Percentiles rank a stretch among this genome's conserved stretches.
Conservation (phyloP, 2,329 filamentous ascomycete species). For the Hortaea werneckii region DNA sequence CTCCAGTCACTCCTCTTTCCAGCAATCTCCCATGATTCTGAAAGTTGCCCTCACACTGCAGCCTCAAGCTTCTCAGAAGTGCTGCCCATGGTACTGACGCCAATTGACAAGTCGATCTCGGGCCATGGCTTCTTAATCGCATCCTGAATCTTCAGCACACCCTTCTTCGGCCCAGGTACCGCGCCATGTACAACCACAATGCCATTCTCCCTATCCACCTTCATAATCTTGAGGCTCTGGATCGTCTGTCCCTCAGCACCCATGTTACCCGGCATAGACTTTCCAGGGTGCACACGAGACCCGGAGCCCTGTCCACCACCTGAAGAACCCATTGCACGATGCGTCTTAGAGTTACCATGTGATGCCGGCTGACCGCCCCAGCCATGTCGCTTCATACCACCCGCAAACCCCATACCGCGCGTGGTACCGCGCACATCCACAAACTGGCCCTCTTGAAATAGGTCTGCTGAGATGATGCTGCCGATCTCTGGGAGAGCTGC, state of each 20-base stretch:
- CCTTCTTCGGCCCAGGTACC: conserved; percentile 80
- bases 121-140: conserved; percentile 79
- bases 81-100: conserved; percentile 8
- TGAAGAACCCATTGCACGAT: conserved; percentile 81
- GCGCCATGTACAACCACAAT: conserved; percentile 80
- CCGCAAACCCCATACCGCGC: conserved; percentile 85
- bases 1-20: too few relatives aligned
- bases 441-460: conserved; percentile 84
- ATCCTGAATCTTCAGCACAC: conserved; percentile 76
- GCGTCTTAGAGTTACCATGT: conserved; percentile 91
- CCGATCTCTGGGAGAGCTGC: conserved; percentile 68
- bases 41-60: neutral
- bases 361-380: conserved; percentile 81
- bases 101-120: conserved; percentile 28
- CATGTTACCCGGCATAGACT: conserved; percentile 98
- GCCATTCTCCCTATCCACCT: conserved; percentile 77
- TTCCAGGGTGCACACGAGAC: conserved; percentile 84
- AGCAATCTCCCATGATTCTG: too few relatives aligned
- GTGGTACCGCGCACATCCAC: conserved; percentile 74
- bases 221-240: conserved; percentile 82
- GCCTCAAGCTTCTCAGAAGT: conserved; percentile 7
- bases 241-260: conserved; percentile 78
- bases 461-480: conserved; percentile 66
- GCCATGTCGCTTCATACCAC: conserved; percentile 95
- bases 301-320: conserved; percentile 87